A percentile compares a stretch with the other conserved stretches of the same genome.
Conservation (phyloP, 768 basidiomycete species). For the Strobilomyces confusus region DNA sequence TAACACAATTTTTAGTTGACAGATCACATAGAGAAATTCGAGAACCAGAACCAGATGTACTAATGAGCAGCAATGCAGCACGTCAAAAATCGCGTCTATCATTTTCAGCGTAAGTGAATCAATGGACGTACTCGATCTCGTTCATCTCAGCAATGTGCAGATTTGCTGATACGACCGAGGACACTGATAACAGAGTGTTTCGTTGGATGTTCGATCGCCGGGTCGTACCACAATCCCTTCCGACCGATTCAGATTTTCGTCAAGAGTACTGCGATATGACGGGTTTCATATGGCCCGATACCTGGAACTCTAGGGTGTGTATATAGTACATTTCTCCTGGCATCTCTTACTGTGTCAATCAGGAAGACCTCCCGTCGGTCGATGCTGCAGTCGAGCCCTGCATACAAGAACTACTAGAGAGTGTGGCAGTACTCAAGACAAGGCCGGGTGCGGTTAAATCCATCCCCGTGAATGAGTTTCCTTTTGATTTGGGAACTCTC, state of each 20-base stretch:
- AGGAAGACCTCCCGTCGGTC: constrained; percentile 7
- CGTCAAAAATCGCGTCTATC: background rate
- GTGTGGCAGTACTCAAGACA: background rate
- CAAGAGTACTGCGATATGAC: constrained; percentile 3
- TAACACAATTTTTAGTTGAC: no score
- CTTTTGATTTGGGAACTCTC: constrained; percentile 1
- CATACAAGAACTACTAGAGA: background rate
- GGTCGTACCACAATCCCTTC: constrained; percentile 4
- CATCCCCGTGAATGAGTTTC: constrained; percentile 2
- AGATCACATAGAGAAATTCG: background rate
- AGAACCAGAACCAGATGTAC: background rate
- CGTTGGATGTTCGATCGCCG: constrained; percentile 11
- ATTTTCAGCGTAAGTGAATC: background rate
- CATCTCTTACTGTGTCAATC: background rate
- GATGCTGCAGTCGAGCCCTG: constrained; percentile 9
- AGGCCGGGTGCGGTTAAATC: background rate
- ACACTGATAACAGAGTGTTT: background rate
- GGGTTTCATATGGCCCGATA: constrained; percentile 7
- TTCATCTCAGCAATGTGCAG: background rate
- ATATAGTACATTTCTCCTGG: background rate
- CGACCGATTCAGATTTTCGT: background rate
- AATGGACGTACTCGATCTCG: no score
- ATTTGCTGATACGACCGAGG: constrained; percentile 4
- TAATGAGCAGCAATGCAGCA: no score
- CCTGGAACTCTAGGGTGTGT: constrained; percentile 4